A percentile compares a stretch with the other conserved stretches of the same genome.
These are phyloP conservation scores for Daldinia caldariorum DNA, from an alignment of 495 filamentous ascomycete genomes.

Conservation along the genomic window DNA sequence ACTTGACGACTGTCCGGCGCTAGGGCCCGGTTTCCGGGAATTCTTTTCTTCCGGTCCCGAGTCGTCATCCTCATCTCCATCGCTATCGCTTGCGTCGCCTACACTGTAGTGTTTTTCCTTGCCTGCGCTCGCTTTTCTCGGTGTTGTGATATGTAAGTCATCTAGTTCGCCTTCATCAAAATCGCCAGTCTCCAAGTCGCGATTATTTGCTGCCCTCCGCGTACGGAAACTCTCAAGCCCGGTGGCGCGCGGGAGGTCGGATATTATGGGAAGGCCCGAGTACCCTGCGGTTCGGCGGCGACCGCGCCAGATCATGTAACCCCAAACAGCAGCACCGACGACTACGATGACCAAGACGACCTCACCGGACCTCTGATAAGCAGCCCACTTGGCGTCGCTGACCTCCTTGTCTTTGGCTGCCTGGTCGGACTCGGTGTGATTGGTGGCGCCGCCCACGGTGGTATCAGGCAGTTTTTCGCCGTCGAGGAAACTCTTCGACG, in stretches of 20 bases:
- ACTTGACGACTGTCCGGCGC: slow-evolving; percentile 26
- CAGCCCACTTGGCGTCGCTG: slow-evolving; percentile 87
- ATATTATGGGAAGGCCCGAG: slow-evolving; percentile 56
- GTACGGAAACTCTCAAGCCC: slow-evolving; percentile 63
- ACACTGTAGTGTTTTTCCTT: slow-evolving; percentile 62
- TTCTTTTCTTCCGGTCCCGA: slow-evolving; percentile 25
- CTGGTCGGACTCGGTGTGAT: slow-evolving; percentile 81
- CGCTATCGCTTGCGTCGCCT: slow-evolving; percentile 66
- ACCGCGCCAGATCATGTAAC: slow-evolving; percentile 84
- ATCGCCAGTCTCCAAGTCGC: slow-evolving; percentile 82
- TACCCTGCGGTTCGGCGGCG: slow-evolving; percentile 67
- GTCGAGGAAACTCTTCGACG: slow-evolving; percentile 86
- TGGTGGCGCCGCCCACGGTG: slow-evolving; percentile 77
- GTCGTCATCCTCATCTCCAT: slow-evolving; percentile 43
- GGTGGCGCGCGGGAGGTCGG: slow-evolving; percentile 38
- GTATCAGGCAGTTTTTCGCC: slow-evolving; percentile 88
- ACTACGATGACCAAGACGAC: slow-evolving; percentile 87
- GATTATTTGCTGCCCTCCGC: slow-evolving; percentile 50
- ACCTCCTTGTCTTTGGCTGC: slow-evolving; percentile 76
- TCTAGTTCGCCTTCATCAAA: slow-evolving; percentile 92
- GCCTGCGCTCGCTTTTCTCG: slow-evolving; percentile 51
- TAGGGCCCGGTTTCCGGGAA: slow-evolving; percentile 6
- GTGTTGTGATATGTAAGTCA: slow-evolving; percentile 68
- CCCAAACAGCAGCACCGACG: slow-evolving; percentile 80
- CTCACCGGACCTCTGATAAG: slow-evolving; percentile 92